These are phyloP conservation scores for Ophiostoma tasmaniense DNA, from an alignment of 2,329 filamentous ascomycete genomes.

Conservation along the genomic window DNA sequence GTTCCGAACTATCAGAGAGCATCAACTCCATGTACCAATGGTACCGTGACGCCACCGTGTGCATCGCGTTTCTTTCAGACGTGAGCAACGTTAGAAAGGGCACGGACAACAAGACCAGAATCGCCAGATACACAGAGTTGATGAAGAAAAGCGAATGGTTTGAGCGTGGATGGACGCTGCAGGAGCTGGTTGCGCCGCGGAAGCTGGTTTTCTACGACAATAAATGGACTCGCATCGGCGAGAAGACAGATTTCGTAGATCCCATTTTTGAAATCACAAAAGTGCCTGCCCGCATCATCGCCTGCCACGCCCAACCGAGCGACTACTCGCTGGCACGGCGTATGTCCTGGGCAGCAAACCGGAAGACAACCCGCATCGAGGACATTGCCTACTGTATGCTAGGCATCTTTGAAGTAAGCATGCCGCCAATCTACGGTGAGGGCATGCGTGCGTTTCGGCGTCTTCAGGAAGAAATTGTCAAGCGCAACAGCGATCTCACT, in stretches of 20 bases:
- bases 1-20: constrained; percentile 19
- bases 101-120: not conserved
- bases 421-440: constrained; percentile 23
- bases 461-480: constrained; percentile 22
- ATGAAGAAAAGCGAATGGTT: constrained; percentile 25
- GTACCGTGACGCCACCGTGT: constrained; percentile 17
- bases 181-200: constrained; percentile 51
- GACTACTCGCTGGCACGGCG: not conserved
- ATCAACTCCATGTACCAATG: constrained; percentile 23
- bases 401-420: constrained; percentile 20
- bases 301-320: constrained; percentile 15
- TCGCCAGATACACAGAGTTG: not conserved
- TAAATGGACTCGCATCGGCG: constrained; percentile 25
- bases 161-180: constrained; percentile 49
- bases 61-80: constrained; percentile 17
- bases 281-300: not conserved
- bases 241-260: not conserved
- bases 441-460: constrained; percentile 19
- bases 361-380: constrained; percentile 19
- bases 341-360: constrained; percentile 17
- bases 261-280: not conserved
- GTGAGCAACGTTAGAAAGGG: not conserved
- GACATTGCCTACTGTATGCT: constrained; percentile 23
- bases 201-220: constrained; percentile 27
- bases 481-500: constrained; percentile 18